Conservation (phyloP, 805 yeast species). For the Yarrowia sp. region DNA sequence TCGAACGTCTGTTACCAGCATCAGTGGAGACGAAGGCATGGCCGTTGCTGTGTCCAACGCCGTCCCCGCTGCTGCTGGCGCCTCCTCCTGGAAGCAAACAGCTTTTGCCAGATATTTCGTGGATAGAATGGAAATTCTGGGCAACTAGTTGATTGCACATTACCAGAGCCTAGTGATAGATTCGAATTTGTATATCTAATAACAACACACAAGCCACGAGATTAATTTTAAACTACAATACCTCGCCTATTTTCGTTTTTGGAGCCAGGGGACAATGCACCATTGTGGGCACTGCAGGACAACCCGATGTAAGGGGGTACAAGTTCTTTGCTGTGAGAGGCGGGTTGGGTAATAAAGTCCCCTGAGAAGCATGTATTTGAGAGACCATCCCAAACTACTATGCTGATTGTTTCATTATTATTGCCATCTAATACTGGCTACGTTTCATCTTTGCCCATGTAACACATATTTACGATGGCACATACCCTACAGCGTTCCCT, state of each 20-base stretch:
- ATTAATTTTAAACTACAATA: too few relatives aligned
- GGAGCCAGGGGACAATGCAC: background rate
- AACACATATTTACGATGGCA: too few relatives aligned
- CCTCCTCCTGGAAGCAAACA: conserved; percentile 8
- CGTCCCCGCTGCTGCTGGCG: background rate
- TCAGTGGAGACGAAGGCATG: background rate
- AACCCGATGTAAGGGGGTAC: background rate
- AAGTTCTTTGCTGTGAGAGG: too few relatives aligned
- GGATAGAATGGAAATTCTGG: conserved; percentile 11
- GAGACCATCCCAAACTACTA: background rate
- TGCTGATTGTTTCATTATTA: background rate
- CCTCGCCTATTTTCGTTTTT: background rate
- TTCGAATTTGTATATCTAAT: conserved; percentile 1
- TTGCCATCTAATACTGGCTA: too few relatives aligned
- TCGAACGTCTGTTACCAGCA: conserved; percentile 5
- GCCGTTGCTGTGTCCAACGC: background rate
- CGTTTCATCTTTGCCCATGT: too few relatives aligned
- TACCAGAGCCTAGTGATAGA: background rate
- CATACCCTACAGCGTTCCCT: too few relatives aligned
- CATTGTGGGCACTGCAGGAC: background rate
- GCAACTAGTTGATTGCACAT: background rate
- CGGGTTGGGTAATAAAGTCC: background rate
- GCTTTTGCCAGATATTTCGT: conserved; percentile 10
- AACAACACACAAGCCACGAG: background rate
- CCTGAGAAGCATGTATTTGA: background rate